Conservation (phyloP, 352 stramenopile genomes). For the Pythium angustatum region DNA sequence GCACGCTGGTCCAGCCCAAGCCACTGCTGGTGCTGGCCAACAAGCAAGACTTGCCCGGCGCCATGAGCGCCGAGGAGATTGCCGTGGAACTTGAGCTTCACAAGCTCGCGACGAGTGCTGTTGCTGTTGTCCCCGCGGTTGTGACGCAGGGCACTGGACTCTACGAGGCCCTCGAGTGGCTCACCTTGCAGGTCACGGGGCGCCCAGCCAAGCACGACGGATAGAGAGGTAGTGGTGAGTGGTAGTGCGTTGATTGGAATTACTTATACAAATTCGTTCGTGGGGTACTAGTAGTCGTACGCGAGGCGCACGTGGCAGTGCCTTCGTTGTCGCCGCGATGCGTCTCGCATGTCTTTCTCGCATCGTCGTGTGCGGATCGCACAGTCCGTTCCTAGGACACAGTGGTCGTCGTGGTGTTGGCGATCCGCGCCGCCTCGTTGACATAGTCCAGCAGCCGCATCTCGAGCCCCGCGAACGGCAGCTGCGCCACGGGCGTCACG, state of each 20-base stretch:
- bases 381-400: too few species aligned
- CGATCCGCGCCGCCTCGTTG: neutral
- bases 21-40: slow-evolving; percentile 47
- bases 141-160: slow-evolving; percentile 5
- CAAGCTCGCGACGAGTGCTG: neutral
- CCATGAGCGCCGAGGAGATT: slow-evolving; percentile 32
- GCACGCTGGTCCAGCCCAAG: slow-evolving; percentile 18
- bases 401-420: too few species aligned
- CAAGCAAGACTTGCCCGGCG: slow-evolving; percentile 43
- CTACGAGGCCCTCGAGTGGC: slow-evolving; percentile 28
- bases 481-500: slow-evolving; percentile 48
- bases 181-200: slow-evolving; percentile 7
- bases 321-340: neutral
- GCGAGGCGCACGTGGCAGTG: slow-evolving; percentile 10
- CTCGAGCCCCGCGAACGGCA: neutral
- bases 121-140: neutral
- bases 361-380: too few species aligned
- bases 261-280: too few species aligned
- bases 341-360: slow-evolving; percentile 8
- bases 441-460: neutral
- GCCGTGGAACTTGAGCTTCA: slow-evolving; percentile 17
- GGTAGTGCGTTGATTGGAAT: too few species aligned
- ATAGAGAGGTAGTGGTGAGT: too few species aligned
- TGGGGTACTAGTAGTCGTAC: too few species aligned
- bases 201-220: neutral